These are phyloP conservation scores for sunflower (Helianthus annuus) DNA, from an alignment of 129 eudicot genomes.

Conservation along the genomic window DNA sequence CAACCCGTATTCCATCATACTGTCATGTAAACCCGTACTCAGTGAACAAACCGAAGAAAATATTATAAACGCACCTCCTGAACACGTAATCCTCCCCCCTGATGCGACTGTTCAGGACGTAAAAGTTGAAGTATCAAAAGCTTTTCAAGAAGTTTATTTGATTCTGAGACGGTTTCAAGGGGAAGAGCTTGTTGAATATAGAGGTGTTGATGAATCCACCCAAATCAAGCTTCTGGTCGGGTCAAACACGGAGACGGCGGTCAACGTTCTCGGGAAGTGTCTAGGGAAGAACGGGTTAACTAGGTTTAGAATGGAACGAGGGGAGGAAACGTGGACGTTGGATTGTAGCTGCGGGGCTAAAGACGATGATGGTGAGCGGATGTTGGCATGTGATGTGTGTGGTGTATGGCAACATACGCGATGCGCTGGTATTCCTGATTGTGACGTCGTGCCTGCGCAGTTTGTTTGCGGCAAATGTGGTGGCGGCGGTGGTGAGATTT, in stretches of 20 bases:
- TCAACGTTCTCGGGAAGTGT: slow-evolving; percentile 54
- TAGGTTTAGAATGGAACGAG: slow-evolving; percentile 72
- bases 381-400: slow-evolving; percentile 90
- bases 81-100: slow-evolving; percentile 51
- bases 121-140: slow-evolving; percentile 66
- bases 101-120: slow-evolving; percentile 71
- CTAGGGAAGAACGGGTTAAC: slow-evolving; percentile 45
- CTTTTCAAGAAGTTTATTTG: slow-evolving; percentile 81
- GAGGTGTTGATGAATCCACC: slow-evolving; percentile 85
- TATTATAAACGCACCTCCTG: slow-evolving; percentile 57
- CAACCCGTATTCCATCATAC: slow-evolving; percentile 41
- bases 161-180: slow-evolving; percentile 68
- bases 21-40: slow-evolving; percentile 60
- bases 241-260: slow-evolving; percentile 41
- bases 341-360: slow-evolving; percentile 90
- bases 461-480: slow-evolving; percentile 57
- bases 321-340: slow-evolving; percentile 78
- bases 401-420: slow-evolving; percentile 91
- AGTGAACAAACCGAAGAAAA: slow-evolving; percentile 34
- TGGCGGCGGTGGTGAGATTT: neutral
- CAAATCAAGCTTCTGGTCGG: slow-evolving; percentile 69
- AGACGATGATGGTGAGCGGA: slow-evolving; percentile 95
- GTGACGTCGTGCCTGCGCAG: slow-evolving; percentile 53
- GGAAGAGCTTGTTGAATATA: slow-evolving; percentile 80
- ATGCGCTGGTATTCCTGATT: slow-evolving; percentile 71